Base-by-base conservation (phyloP, 2,329 filamentous ascomycete genomes). In the Coniella lustricola region DNA sequence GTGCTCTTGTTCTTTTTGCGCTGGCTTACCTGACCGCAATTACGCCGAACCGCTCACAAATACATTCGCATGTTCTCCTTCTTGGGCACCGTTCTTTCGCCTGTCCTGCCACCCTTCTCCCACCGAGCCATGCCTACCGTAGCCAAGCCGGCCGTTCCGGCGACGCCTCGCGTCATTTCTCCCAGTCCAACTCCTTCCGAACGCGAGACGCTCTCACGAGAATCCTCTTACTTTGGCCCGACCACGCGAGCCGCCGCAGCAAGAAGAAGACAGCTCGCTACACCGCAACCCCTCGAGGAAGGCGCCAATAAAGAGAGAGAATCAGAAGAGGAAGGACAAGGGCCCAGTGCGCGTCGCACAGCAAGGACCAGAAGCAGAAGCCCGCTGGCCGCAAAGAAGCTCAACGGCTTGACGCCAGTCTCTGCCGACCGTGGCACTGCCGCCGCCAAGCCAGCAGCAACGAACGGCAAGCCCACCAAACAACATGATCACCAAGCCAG, bases 151-250 rank as follows among this genome's bases (percentile, higher is more conserved):
- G 71, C 73, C 57, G 73, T 93, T 50, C 90, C 90, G 49, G 77
- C 78, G 49, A 93, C 85, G 49, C 90, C 90, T 60, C 84, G 89
- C 61, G 87, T 96, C 57, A 94, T 93, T 58, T 94, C 89, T 12
- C 90, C 90, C 35, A 93, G 89, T 48, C 90, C 90, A 35, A 84
- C 85, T 2, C 81, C 81, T 1, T 83, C 81, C 18, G 81, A 84
- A 49, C 64, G 64, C 29, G 73, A 73, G 54, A 70, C 74, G 36
- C 60, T 54, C 55, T 65, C 74, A 56, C 76, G 84, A 62, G 76
- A 76, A 53, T 83, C 57, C 3, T 62, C 65, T 33, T 79, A 94
- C 66, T 81, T 80, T 55, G 85, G 82, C 9, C 88, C 88, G 5
- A 75, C 82, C 53, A 94, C 89, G 53, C 81, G 89, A 59, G 91